These are phyloP conservation scores for Thelephora terrestris DNA, from an alignment of 1,284 basidiomycete genomes.

Conservation along the genomic window DNA sequence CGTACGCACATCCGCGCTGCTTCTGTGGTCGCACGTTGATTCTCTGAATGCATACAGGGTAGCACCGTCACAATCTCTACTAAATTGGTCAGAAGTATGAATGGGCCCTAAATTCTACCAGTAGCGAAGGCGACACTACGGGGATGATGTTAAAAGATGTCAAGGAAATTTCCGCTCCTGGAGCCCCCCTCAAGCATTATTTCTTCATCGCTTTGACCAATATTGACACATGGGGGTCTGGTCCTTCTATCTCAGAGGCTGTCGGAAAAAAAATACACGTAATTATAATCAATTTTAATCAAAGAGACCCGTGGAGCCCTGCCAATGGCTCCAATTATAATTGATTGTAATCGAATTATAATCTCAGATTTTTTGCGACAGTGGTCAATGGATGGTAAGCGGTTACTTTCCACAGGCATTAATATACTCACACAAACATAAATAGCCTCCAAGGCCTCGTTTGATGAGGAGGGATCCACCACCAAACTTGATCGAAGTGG, in stretches of 20 bases:
- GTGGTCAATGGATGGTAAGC: conserved; percentile 61
- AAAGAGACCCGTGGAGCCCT: too few species aligned
- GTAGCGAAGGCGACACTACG: conserved; percentile 51
- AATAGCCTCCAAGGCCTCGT: conserved; percentile 79
- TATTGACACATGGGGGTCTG: conserved; percentile 62
- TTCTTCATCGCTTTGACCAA: conserved; percentile 60
- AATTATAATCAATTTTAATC: too few species aligned
- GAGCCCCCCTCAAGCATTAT: conserved; percentile 55
- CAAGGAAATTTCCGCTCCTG: conserved; percentile 53
- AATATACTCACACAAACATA: conserved; percentile 1
- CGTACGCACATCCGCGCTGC: conserved; percentile 30
- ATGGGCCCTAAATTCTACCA: conserved; percentile 56
- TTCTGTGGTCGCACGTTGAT: background rate
- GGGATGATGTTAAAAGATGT: conserved; percentile 69
- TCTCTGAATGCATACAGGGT: conserved; percentile 33
- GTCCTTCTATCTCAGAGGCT: conserved; percentile 56
- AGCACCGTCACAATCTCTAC: conserved; percentile 62
- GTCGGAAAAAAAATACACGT: too few species aligned
- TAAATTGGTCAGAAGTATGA: conserved; percentile 57
- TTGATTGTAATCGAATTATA: too few species aligned
- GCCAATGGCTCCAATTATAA: too few species aligned
- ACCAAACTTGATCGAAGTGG: conserved; percentile 84
- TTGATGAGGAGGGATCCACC: conserved; percentile 93
- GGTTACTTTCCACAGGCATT: conserved; percentile 4
- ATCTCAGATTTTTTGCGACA: too few species aligned